Conservation (phyloP, 768 basidiomycete genomes). For the Butyriboletus loyo region DNA sequence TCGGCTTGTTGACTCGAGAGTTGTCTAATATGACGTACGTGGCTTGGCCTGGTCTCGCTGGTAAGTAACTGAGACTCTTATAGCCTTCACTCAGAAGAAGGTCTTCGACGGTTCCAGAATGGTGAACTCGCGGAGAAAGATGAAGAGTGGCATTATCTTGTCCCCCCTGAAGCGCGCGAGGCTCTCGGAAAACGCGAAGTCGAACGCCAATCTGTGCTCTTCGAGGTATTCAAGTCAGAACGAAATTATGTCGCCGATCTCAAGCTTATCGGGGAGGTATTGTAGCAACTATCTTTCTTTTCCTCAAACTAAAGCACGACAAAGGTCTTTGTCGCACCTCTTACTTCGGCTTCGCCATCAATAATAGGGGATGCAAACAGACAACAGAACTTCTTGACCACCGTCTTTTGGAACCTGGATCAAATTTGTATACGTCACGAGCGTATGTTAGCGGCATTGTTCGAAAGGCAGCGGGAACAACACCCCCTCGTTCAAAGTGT, state of each 20-base stretch:
- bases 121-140: conserved; percentile 64
- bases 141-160: conserved; percentile 80
- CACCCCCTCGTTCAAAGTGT: conserved; percentile 81
- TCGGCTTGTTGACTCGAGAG: conserved; percentile 33
- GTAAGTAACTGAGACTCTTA: conserved; percentile 10
- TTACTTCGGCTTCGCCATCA: conserved; percentile 60
- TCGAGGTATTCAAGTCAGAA: conserved; percentile 89
- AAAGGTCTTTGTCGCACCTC: conserved; percentile 71
- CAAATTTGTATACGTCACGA: conserved; percentile 67
- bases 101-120: conserved; percentile 62
- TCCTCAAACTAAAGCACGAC: conserved; percentile 1
- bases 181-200: conserved; percentile 76
- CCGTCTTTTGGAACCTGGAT: conserved; percentile 83
- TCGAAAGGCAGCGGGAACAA: conserved; percentile 78
- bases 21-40: conserved; percentile 41
- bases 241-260: conserved; percentile 85
- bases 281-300: conserved; percentile 1
- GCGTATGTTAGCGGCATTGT: conserved; percentile 67
- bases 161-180: conserved; percentile 67
- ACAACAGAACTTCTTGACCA: conserved; percentile 64
- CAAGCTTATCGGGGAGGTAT: conserved; percentile 62
- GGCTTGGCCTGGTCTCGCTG: background rate
- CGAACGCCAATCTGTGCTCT: conserved; percentile 80
- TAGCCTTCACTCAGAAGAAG: conserved; percentile 64
- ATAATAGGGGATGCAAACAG: conserved; percentile 52